Conservation (phyloP, 768 basidiomycete species). For the Cystobasidium tubakii region DNA sequence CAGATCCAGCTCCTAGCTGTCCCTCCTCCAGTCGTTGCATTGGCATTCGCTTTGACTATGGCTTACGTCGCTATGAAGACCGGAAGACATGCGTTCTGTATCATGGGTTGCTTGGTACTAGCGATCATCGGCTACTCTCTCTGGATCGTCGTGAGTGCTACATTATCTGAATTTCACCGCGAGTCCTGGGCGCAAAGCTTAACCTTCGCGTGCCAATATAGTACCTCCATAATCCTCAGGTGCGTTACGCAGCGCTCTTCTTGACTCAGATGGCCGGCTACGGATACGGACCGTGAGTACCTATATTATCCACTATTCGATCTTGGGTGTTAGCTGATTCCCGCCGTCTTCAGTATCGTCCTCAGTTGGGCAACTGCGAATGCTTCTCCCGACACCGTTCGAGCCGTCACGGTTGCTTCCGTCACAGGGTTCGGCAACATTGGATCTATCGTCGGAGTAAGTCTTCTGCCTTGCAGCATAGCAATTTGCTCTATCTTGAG, state of each 20-base stretch:
- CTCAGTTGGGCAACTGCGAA: not conserved
- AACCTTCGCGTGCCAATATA: too few relatives aligned
- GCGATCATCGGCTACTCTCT: conserved; percentile 35
- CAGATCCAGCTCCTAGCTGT: conserved; percentile 52
- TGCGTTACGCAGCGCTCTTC: conserved; percentile 43
- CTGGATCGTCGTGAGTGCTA: conserved; percentile 13
- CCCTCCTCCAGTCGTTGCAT: conserved; percentile 70
- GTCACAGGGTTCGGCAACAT: conserved; percentile 31
- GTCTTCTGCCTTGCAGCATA: not conserved
- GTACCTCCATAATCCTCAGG: conserved; percentile 24
- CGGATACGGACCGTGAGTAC: not conserved
- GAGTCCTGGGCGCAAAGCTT: too few relatives aligned
- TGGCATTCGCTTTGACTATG: conserved; percentile 59
- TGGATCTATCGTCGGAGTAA: conserved; percentile 9
- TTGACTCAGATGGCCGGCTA: conserved; percentile 40
- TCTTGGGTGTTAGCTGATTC: not conserved
- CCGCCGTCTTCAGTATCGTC: not conserved
- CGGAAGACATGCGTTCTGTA: conserved; percentile 57
- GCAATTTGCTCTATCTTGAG: too few relatives aligned
- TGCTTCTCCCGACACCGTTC: conserved; percentile 27
- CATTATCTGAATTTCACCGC: too few relatives aligned
- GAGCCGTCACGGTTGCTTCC: conserved; percentile 17
- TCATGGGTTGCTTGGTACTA: conserved; percentile 39
- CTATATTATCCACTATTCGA: not conserved
- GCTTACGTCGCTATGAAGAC: conserved; percentile 64